phyloP scores from a whole-genome alignment of 208 protist species.

The Histomonas meleagridis region DNA sequence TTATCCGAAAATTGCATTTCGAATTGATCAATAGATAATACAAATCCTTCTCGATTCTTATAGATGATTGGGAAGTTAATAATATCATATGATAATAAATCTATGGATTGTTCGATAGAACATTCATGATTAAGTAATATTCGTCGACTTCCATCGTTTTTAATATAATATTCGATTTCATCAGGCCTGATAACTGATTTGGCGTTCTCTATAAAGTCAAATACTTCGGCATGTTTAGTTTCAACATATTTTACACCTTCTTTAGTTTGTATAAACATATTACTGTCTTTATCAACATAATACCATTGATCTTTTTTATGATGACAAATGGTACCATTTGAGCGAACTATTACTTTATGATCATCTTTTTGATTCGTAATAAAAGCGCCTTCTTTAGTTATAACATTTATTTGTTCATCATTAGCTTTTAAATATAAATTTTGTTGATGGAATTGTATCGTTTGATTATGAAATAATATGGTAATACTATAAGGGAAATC shows the following conservation, averaged over 20 bases:
- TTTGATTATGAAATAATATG: not conserved
- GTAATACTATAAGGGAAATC: not conserved
- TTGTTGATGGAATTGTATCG: not conserved
- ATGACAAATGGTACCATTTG: not conserved
- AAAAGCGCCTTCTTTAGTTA: not conserved
- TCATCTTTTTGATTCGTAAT: not conserved
- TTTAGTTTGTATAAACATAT: not conserved
- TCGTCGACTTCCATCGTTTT: not conserved
- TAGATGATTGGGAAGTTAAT: not conserved
- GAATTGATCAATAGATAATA: not conserved
- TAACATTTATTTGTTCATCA: not conserved
- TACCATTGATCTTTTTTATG: not conserved
- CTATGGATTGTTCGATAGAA: not conserved
- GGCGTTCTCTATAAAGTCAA: not conserved
- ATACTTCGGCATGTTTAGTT: not conserved
- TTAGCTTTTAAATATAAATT: not conserved
- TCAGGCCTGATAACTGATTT: not conserved
- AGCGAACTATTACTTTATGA: not conserved
- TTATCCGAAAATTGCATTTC: not conserved
- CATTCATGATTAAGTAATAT: not conserved
- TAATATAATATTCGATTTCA: slow-evolving; percentile 16
- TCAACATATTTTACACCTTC: not conserved
- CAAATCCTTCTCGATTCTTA: too few species aligned
- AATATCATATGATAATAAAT: not conserved
- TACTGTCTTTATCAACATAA: not conserved